Base-by-base conservation (phyloP, 192 early-diverging fungal species). In the Mortierella claussenii region DNA sequence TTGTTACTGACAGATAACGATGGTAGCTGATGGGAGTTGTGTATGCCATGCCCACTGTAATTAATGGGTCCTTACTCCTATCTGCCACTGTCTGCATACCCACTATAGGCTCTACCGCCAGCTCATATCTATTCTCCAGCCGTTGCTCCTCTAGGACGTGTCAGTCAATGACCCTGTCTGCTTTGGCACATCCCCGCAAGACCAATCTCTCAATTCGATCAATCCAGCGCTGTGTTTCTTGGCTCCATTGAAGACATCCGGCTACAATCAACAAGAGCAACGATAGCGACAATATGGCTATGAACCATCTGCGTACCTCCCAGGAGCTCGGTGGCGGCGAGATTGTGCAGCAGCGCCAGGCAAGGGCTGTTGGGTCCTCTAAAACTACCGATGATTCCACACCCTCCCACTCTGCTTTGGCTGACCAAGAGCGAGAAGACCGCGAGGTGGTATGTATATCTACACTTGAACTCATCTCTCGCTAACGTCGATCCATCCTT, bases 391-490 rank as follows among this genome's bases (percentile, higher is more conserved):
- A 62, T 1, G 58, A 62, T 28, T 44, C 44, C 21, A 32, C 28
- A n/a, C 13, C 50, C 11, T 20, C 62, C 12, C 24, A 33, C 3
- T 28, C 59, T 10, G 37, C 52, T 20, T 63, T 62, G 24, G 45
- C 40, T 1, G 65, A 76, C 12, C 56, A 48, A 26, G 73, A 76
- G 34, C 40, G 49, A 15, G 71, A 75, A 17, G 71, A 75, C 34
- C 65, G 73, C 27, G 73, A 65, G 27, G 73, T 76, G 28, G 73
- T 67, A 67, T 44, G 53, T 57, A 7, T 23, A n/a, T n/a, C n/a
- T n/a, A n/a, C n/a, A n/a, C n/a, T n/a, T n/a, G n/a, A n/a, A n/a
- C n/a, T n/a, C n/a, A n/a, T n/a, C n/a, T n/a, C n/a, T n/a, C n/a
- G n/a, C n/a, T n/a, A n/a, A n/a, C n/a, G n/a, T n/a, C n/a, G n/a